Base-by-base conservation (phyloP, 345 rosid genomes). In the Chamaenerion angustifolium region DNA sequence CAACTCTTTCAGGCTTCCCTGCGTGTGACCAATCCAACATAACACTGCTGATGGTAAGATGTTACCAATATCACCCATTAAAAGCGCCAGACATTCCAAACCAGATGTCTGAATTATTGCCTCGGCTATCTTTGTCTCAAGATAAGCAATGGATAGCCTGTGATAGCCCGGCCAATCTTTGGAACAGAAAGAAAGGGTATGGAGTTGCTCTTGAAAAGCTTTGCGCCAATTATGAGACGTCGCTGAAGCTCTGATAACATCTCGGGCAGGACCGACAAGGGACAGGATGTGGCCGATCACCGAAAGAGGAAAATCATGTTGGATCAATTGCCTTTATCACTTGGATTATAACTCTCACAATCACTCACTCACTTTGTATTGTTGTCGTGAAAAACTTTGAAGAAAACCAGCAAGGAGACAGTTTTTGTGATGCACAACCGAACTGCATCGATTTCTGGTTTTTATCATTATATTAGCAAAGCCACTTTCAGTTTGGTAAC, bases 1-100 rank as follows among this genome's bases (percentile, higher is more conserved):
- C 55, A 89, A 59, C 18, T 70, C 46, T n/a, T 71, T 79, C 61
- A 89, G 63, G 9, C 56, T 79, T 88, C 57, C 94, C 25, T 4
- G 68, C 0, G 88, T 83, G 57, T 79, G 76, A 88, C 79, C 68
- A 45, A 89, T 82, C 95, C 95, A 89, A 43, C 94, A 85, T 48
- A 79, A 75, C 51, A 81, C 83, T 2, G 82, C 76, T 17, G 85
- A 73, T 52, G 84, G 88, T 0, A 84, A 74, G 56, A 89, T 77
- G 57, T 71, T 75, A n/a, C 74, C 80, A 0, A 70, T 78, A 16
- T 76, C 82, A n/a, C 79, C 85, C 94, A 83, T 62, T 52, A 71
- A 60, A 68, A 89, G 68, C 0, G 77, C 76, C 40, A 89, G 68
- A 40, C 90, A 84, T 63, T 77, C 88, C 51, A 85, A 59, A 27